Evolutionary conservation across 2,329 filamentous ascomycete species (phyloP).

Genomic region (Aureobasidium musti): DNA sequence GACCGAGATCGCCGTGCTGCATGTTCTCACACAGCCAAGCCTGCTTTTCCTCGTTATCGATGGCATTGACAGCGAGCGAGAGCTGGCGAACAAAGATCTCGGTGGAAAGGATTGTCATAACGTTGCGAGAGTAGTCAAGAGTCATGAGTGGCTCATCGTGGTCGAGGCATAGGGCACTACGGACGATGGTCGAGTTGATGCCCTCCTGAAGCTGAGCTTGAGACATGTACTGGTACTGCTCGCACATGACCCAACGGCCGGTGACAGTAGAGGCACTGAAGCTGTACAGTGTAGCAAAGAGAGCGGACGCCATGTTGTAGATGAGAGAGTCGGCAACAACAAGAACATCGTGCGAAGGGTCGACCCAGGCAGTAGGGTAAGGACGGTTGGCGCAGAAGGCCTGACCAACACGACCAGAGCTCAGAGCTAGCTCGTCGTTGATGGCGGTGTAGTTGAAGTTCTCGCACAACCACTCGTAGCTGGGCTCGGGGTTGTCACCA

Average conservation of each 20-base stretch:
- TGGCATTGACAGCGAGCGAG: neutral
- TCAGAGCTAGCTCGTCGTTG: conserved; percentile 7
- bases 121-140: neutral
- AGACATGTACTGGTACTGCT: conserved; percentile 18
- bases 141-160: neutral
- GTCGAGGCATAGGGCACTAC: neutral
- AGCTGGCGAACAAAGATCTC: conserved; percentile 3
- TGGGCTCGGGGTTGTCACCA: neutral
- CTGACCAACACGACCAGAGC: neutral
- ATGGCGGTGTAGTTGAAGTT: conserved; percentile 1
- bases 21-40: conserved; percentile 9
- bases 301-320: neutral
- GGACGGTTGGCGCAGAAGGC: neutral
- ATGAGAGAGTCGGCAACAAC: neutral
- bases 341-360: neutral
- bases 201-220: conserved; percentile 8
- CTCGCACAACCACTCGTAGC: conserved; percentile 12
- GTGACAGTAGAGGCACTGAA: neutral
- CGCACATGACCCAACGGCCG: conserved; percentile 19
- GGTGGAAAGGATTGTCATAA: neutral
- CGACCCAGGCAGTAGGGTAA: neutral
- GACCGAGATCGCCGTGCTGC: conserved; percentile 9
- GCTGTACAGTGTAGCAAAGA: conserved; percentile 1
- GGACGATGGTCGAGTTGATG: conserved; percentile 18
- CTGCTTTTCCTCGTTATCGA: neutral